phyloP scores from a whole-genome alignment of 164 flowering plant genomes.

The Vitis labrusca region DNA sequence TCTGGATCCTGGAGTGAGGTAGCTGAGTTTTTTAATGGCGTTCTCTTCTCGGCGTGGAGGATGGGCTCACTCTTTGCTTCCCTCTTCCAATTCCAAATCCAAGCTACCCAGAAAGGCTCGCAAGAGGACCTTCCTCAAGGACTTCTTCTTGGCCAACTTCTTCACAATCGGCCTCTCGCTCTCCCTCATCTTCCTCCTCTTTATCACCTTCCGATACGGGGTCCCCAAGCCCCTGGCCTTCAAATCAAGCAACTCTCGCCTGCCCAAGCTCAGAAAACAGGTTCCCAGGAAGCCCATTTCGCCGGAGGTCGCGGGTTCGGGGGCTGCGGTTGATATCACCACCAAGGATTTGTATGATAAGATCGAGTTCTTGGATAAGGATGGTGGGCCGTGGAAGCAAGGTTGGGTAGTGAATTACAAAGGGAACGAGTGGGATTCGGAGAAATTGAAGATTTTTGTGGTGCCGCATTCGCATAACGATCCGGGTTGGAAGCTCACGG shows the following conservation, averaged over 20 bases:
- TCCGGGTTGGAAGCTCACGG: constrained; percentile 98
- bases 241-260: constrained; percentile 10
- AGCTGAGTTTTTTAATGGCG: constrained; percentile 16
- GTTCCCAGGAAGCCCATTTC: constrained; percentile 9
- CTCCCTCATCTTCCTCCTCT: constrained; percentile 64
- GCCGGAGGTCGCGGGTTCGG: constrained; percentile 18
- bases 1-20: too few species aligned
- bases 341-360: constrained; percentile 85
- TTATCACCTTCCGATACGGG: constrained; percentile 53
- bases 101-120: constrained; percentile 57
- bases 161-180: constrained; percentile 66
- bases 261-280: constrained; percentile 15
- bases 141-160: constrained; percentile 64
- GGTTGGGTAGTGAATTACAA: constrained; percentile 82
- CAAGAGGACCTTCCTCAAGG: constrained; percentile 38
- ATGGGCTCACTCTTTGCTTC: constrained; percentile 50
- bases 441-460: constrained; percentile 90
- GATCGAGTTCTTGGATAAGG: constrained; percentile 76
- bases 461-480: constrained; percentile 99
- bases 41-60: constrained; percentile 48
- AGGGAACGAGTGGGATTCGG: constrained; percentile 86
- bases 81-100: constrained; percentile 40
- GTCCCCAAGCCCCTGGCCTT: constrained; percentile 53
- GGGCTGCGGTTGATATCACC: constrained; percentile 72
- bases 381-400: constrained; percentile 97